Conservation (phyloP, 345 rosid species). For the Eucalyptus cloeziana region DNA sequence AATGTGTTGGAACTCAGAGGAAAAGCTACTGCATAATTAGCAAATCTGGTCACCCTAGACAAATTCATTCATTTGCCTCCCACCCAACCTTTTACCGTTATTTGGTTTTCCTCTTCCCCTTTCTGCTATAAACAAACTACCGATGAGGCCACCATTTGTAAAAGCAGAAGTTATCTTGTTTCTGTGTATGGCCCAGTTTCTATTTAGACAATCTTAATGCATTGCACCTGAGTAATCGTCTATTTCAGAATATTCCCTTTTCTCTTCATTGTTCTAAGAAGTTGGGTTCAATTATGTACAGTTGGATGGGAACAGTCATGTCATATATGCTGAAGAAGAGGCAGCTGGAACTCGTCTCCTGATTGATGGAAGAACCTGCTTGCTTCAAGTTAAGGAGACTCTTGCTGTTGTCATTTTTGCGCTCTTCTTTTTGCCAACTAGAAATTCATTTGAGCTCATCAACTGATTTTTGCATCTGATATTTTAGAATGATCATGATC, state of each 20-base stretch:
- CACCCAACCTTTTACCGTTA: background rate
- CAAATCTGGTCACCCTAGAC: background rate
- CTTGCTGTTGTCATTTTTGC: background rate
- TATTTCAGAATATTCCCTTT: background rate
- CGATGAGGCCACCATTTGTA: background rate
- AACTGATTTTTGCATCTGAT: background rate
- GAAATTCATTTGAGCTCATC: background rate
- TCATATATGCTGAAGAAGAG: conserved; percentile 99
- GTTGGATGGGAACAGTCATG: conserved; percentile 99
- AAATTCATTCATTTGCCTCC: background rate
- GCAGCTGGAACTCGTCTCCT: conserved; percentile 99
- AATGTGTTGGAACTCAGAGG: background rate
- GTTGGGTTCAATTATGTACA: conserved; percentile 4
- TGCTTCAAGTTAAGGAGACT: conserved; percentile 53
- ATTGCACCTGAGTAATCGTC: background rate
- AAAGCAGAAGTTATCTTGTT: background rate
- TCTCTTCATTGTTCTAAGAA: background rate
- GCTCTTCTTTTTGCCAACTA: background rate
- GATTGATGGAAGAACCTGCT: conserved; percentile 98
- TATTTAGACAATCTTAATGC: background rate
- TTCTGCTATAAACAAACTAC: background rate
- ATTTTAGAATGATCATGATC: conserved; percentile 89
- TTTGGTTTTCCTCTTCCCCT: background rate
- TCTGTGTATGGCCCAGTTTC: background rate
- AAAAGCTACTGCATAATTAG: background rate